Conservation (phyloP, 1,139 yeast genomes). For the Lodderomyces pseudojiufengensis region DNA sequence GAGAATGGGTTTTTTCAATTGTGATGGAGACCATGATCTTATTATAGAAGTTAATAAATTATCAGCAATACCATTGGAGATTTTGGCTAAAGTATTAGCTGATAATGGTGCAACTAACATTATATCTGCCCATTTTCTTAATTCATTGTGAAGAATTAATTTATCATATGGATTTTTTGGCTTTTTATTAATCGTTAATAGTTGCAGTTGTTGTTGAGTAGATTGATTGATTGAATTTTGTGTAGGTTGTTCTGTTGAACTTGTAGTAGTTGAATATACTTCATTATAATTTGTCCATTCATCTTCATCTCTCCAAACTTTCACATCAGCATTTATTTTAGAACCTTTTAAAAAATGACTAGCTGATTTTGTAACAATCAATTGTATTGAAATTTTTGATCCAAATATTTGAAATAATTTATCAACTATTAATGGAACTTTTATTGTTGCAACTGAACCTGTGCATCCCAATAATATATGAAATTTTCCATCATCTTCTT, state of each 20-base stretch:
- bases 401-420: slow-evolving; percentile 76
- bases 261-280: slow-evolving; percentile 14
- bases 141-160: slow-evolving; percentile 74
- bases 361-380: slow-evolving; percentile 80
- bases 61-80: slow-evolving; percentile 88
- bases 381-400: slow-evolving; percentile 70
- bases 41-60: slow-evolving; percentile 80
- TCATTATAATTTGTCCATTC: slow-evolving; percentile 72
- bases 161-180: slow-evolving; percentile 40
- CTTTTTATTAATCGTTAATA: slow-evolving; percentile 18
- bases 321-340: slow-evolving; percentile 76
- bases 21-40: slow-evolving; percentile 83
- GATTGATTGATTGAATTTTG: slow-evolving; percentile 4
- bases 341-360: slow-evolving; percentile 77
- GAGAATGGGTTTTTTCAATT: slow-evolving; percentile 63
- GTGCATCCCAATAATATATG: slow-evolving; percentile 90
- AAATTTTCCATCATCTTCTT: slow-evolving; percentile 74
- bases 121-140: slow-evolving; percentile 94
- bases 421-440: slow-evolving; percentile 82
- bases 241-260: slow-evolving; percentile 3
- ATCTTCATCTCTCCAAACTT: slow-evolving; percentile 91
- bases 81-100: slow-evolving; percentile 89
- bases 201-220: background rate
- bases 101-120: slow-evolving; percentile 88
- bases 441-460: slow-evolving; percentile 95